Conservation (phyloP, 176 grass and related monocot species). For the Musa troglodytarum region DNA sequence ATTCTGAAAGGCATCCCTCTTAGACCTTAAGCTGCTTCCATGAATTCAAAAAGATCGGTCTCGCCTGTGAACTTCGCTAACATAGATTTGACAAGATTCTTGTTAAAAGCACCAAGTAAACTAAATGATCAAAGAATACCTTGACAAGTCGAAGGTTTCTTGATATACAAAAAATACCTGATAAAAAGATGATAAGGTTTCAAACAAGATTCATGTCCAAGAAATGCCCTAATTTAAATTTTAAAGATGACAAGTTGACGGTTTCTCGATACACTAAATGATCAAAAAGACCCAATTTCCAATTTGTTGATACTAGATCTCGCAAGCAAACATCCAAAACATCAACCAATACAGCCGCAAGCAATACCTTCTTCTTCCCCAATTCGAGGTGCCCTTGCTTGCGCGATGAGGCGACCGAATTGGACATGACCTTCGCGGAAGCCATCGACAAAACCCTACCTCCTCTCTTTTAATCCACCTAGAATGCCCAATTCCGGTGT, state of each 20-base stretch:
- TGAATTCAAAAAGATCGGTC: background rate
- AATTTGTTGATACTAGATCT: background rate
- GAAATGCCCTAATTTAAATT: no score
- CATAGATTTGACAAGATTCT: background rate
- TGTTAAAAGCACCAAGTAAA: no score
- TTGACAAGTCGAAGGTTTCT: no score
- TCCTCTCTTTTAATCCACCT: no score
- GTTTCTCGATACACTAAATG: no score
- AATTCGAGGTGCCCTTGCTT: constrained; percentile 71
- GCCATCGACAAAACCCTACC: constrained; percentile 28
- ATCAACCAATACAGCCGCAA: constrained; percentile 1
- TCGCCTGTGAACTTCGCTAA: background rate
- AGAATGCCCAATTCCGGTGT: no score
- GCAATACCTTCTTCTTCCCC: constrained; percentile 82
- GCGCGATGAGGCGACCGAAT: constrained; percentile 36
- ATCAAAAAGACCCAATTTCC: background rate
- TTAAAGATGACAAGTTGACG: no score
- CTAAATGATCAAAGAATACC: no score
- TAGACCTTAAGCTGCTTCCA: background rate
- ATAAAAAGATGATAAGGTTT: no score
- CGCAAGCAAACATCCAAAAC: background rate
- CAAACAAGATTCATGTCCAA: no score
- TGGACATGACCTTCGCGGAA: constrained; percentile 53
- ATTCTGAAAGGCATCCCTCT: background rate
- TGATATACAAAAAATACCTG: no score